Percentiles rank a stretch among this genome's conserved stretches.
These are phyloP conservation scores for Blastobotrys proliferans DNA, from an alignment of 1,139 yeast genomes.

Conservation along the genomic window DNA sequence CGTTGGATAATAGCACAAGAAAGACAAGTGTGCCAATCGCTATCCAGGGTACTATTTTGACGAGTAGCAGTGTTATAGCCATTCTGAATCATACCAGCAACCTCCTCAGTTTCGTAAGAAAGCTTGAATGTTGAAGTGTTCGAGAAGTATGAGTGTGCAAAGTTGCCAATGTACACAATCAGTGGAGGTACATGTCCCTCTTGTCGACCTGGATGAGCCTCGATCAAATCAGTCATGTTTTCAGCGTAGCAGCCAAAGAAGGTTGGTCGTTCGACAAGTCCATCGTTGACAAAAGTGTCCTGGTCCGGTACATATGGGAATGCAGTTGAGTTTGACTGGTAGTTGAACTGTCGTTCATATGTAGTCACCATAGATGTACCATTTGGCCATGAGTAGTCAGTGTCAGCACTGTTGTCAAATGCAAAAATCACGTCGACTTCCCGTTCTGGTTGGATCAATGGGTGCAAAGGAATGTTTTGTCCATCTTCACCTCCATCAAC, in stretches of 20 bases:
- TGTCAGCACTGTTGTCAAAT: slow-evolving; percentile 84
- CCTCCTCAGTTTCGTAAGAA: slow-evolving; percentile 58
- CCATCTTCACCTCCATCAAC: slow-evolving; percentile 89
- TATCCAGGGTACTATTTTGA: slow-evolving; percentile 65
- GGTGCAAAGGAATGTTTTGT: slow-evolving; percentile 75
- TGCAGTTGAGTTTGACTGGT: slow-evolving; percentile 66
- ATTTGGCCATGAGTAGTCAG: slow-evolving; percentile 48
- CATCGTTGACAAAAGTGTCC: slow-evolving; percentile 49
- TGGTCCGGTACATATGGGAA: slow-evolving; percentile 68
- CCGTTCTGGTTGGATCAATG: slow-evolving; percentile 68
- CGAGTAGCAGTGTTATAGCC: slow-evolving; percentile 79
- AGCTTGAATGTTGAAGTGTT: slow-evolving; percentile 75
- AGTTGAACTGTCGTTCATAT: slow-evolving; percentile 63
- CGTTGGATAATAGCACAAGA: slow-evolving; percentile 89
- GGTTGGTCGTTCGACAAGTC: slow-evolving; percentile 47
- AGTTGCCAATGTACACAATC: slow-evolving; percentile 74
- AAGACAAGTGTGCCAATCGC: slow-evolving; percentile 72
- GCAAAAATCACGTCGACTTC: slow-evolving; percentile 74
- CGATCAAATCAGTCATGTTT: slow-evolving; percentile 47
- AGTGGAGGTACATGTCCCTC: slow-evolving; percentile 55
- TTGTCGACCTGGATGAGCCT: slow-evolving; percentile 21
- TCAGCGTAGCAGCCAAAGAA: slow-evolving; percentile 83
- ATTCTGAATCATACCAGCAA: slow-evolving; percentile 61
- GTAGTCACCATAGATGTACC: slow-evolving; percentile 65
- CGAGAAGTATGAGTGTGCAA: slow-evolving; percentile 61